phyloP scores from a whole-genome alignment of 2,329 filamentous ascomycete species.

The Alternaria sp. region DNA sequence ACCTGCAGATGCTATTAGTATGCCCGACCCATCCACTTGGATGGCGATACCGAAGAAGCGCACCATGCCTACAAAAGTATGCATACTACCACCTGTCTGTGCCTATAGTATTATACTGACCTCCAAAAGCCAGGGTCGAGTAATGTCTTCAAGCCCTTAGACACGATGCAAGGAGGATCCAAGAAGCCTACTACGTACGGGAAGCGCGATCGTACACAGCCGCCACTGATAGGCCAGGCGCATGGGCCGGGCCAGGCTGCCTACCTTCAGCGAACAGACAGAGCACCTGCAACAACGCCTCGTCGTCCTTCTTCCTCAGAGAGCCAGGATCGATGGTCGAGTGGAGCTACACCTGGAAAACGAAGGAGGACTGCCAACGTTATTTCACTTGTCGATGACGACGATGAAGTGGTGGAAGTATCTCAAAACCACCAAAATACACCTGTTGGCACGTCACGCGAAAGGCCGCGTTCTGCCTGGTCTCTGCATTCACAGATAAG shows the following conservation, averaged over 20 bases:
- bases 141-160: constrained; percentile 17
- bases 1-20: constrained; percentile 25
- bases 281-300: background rate
- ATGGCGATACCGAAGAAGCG: background rate
- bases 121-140: constrained; percentile 19
- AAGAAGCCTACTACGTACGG: constrained; percentile 20
- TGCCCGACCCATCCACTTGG: constrained; percentile 21
- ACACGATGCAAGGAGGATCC: constrained; percentile 17
- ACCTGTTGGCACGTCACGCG: background rate
- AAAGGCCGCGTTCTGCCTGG: background rate
- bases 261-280: constrained; percentile 5
- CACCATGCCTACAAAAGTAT: constrained; percentile 8
- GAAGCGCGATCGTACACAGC: constrained; percentile 5
- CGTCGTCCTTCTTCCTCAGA: background rate
- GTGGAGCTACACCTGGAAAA: constrained; percentile 14
- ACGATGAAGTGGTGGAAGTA: constrained; percentile 12
- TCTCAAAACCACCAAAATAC: background rate
- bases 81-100: background rate
- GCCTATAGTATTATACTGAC: constrained; percentile 7
- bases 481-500: constrained; percentile 23
- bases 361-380: constrained; percentile 27
- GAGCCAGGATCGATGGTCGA: background rate
- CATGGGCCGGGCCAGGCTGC: constrained; percentile 14
- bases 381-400: constrained; percentile 20
- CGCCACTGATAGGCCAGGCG: constrained; percentile 8